phyloP scores from a whole-genome alignment of 2,329 filamentous ascomycete species.

The Trichothecium sympodiale region DNA sequence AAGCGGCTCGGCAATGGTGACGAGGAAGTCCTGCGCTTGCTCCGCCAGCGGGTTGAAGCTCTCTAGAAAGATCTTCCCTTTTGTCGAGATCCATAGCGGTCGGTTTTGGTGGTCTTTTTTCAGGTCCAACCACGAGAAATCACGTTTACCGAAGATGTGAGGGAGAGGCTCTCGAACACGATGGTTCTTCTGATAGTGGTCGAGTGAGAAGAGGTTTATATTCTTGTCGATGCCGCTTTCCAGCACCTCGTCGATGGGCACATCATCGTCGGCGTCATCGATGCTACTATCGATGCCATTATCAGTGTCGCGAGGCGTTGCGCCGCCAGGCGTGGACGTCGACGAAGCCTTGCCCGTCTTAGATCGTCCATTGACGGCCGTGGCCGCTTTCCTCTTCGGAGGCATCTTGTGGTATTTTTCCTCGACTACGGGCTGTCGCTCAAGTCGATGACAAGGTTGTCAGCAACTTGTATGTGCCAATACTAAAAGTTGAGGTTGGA shows the following conservation, averaged over 20 bases:
- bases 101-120: slow-evolving; percentile 85
- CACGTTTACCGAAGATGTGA: slow-evolving; percentile 39
- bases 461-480: too few relatives aligned
- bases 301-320: slow-evolving; percentile 46
- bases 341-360: slow-evolving; percentile 48
- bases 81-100: slow-evolving; percentile 82
- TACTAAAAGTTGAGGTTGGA: too few relatives aligned
- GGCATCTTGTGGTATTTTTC: slow-evolving; percentile 40
- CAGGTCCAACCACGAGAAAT: slow-evolving; percentile 72
- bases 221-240: slow-evolving; percentile 46
- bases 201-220: slow-evolving; percentile 48
- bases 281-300: slow-evolving; percentile 44
- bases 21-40: slow-evolving; percentile 87
- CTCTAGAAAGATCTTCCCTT: slow-evolving; percentile 82
- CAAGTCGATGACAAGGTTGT: background rate
- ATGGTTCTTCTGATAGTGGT: slow-evolving; percentile 36
- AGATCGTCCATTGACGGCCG: slow-evolving; percentile 31
- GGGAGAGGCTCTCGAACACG: slow-evolving; percentile 31
- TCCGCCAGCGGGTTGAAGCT: slow-evolving; percentile 83
- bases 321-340: slow-evolving; percentile 49
- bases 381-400: slow-evolving; percentile 56
- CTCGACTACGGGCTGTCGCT: background rate
- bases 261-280: slow-evolving; percentile 43
- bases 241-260: slow-evolving; percentile 37
- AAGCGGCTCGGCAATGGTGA: slow-evolving; percentile 87